Conservation (phyloP, 192 early-diverging fungal species). For the Coemansia sp. region DNA sequence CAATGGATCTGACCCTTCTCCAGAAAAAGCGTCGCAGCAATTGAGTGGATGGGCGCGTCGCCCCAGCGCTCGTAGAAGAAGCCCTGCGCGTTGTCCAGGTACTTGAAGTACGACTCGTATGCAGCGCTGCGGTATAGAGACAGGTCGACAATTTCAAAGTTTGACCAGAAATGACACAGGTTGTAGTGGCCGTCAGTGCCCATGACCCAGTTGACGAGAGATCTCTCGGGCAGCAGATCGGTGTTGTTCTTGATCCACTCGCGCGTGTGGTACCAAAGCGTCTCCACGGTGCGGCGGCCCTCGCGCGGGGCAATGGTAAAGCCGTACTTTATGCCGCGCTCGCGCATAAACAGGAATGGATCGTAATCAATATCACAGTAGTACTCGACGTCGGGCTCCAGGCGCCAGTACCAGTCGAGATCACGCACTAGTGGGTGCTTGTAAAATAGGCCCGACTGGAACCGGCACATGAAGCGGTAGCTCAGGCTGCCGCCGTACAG, state of each 20-base stretch:
- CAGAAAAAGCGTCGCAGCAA: conserved; percentile 60
- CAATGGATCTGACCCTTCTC: conserved; percentile 62
- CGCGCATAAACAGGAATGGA: conserved; percentile 65
- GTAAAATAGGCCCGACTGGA: conserved; percentile 62
- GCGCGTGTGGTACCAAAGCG: conserved; percentile 57
- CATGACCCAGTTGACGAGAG: conserved; percentile 49
- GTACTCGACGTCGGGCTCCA: conserved; percentile 70
- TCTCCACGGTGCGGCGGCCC: conserved; percentile 55
- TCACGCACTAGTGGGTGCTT: conserved; percentile 56
- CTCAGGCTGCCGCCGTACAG: conserved; percentile 65
- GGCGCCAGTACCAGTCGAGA: conserved; percentile 70
- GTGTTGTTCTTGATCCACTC: conserved; percentile 52
- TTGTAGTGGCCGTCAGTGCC: conserved; percentile 61
- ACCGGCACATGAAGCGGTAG: conserved; percentile 74
- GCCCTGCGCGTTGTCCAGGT: conserved; percentile 57
- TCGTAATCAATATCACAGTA: conserved; percentile 72
- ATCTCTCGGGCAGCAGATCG: conserved; percentile 24
- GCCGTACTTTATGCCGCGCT: conserved; percentile 66
- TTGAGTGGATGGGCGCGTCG: conserved; percentile 64
- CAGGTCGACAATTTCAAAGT: conserved; percentile 69
- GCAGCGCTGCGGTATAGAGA: conserved; percentile 52
- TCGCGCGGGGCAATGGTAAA: conserved; percentile 65
- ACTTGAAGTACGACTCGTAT: conserved; percentile 58
- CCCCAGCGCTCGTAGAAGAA: conserved; percentile 66
- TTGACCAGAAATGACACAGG: conserved; percentile 73